phyloP scores from a whole-genome alignment of 768 basidiomycete species.

The Porphyrellus cyaneotinctus region DNA sequence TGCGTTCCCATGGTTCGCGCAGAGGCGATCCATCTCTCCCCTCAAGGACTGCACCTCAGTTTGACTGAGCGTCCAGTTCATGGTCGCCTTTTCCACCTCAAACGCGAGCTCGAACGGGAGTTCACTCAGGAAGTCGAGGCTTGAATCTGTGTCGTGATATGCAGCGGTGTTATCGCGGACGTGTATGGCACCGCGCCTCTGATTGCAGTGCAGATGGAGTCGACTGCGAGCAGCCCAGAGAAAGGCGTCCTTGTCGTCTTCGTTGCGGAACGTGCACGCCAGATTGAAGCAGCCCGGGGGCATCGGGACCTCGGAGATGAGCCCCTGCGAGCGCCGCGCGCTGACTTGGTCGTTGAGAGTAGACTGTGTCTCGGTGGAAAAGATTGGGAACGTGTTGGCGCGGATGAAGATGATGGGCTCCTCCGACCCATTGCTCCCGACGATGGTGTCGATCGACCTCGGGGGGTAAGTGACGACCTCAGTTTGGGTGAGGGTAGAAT shows the following conservation, averaged over 20 bases:
- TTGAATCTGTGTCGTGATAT: neutral
- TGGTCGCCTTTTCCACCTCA: constrained; percentile 37
- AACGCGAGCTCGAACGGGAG: constrained; percentile 37
- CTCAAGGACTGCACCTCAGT: constrained; percentile 22
- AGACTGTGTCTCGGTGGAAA: constrained; percentile 9
- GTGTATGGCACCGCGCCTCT: constrained; percentile 5
- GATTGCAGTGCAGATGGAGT: constrained; percentile 18
- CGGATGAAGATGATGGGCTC: constrained; percentile 29
- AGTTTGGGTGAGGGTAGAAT: neutral
- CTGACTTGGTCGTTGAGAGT: neutral
- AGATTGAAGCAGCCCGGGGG: constrained; percentile 30
- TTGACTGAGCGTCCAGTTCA: constrained; percentile 24
- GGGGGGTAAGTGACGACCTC: constrained; percentile 22
- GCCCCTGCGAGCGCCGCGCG: constrained; percentile 23
- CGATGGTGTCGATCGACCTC: constrained; percentile 20
- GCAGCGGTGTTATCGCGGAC: constrained; percentile 17
- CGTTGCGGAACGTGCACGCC: constrained; percentile 26
- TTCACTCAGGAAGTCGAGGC: constrained; percentile 24
- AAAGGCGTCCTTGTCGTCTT: constrained; percentile 28
- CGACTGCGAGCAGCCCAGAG: constrained; percentile 18
- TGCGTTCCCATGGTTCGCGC: constrained; percentile 7
- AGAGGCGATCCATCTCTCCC: constrained; percentile 18
- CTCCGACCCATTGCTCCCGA: constrained; percentile 7
- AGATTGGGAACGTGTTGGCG: constrained; percentile 31
- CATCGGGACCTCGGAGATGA: constrained; percentile 22